These are phyloP conservation scores for Candida maris DNA, from an alignment of 805 yeast species.

Conservation along the genomic window DNA sequence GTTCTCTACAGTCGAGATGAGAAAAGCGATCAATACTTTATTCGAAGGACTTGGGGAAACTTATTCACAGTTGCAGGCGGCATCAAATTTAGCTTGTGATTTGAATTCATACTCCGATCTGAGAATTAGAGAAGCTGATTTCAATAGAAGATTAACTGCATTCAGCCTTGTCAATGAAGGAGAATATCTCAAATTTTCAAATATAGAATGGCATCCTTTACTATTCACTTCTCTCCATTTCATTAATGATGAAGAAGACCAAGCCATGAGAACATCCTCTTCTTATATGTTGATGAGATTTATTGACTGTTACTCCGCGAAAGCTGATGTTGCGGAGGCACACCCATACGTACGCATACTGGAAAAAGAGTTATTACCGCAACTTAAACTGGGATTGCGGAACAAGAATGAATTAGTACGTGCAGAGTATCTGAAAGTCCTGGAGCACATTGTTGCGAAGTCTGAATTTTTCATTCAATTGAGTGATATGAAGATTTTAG, in stretches of 20 bases:
- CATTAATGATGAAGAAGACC: slow-evolving; percentile 73
- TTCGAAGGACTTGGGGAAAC: slow-evolving; percentile 56
- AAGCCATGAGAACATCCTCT: slow-evolving; percentile 77
- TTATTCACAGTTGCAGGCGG: slow-evolving; percentile 39
- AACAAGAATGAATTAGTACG: slow-evolving; percentile 58
- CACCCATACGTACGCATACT: slow-evolving; percentile 37
- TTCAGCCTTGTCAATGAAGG: slow-evolving; percentile 62
- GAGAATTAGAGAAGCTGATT: slow-evolving; percentile 73
- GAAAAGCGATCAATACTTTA: slow-evolving; percentile 58
- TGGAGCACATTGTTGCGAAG: slow-evolving; percentile 58
- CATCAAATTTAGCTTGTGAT: slow-evolving; percentile 53
- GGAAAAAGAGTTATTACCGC: slow-evolving; percentile 57
- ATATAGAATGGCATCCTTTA: slow-evolving; percentile 76
- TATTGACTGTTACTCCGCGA: slow-evolving; percentile 50
- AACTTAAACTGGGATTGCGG: slow-evolving; percentile 64
- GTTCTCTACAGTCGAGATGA: slow-evolving; percentile 56
- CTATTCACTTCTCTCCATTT: slow-evolving; percentile 64
- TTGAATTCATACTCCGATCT: slow-evolving; percentile 65
- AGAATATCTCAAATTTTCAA: slow-evolving; percentile 39
- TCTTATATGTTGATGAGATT: slow-evolving; percentile 59
- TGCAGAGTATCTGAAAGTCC: slow-evolving; percentile 62
- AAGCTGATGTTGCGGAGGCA: slow-evolving; percentile 27
- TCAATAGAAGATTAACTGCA: slow-evolving; percentile 66
- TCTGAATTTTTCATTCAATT: slow-evolving; percentile 45
- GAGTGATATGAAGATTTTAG: slow-evolving; percentile 61